Evolutionary conservation across 2,329 filamentous ascomycete genomes (phyloP).

Genomic region (Cryoendolithus antarcticus): DNA sequence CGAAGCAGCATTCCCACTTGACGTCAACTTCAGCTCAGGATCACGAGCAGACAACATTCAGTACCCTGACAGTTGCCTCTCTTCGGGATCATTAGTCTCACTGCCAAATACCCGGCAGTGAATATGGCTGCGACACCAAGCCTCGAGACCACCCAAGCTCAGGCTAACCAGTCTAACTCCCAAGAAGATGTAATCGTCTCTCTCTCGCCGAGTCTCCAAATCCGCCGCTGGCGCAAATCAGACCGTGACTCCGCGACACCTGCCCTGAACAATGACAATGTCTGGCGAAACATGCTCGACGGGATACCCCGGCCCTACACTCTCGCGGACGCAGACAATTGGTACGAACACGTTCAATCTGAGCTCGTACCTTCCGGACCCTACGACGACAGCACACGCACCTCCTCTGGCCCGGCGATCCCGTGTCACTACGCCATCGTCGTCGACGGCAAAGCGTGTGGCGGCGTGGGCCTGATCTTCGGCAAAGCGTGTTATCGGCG

Average conservation of each 20-base stretch:
- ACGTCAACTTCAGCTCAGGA: no score
- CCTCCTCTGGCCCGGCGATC: conserved; percentile 5
- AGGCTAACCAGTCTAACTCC: no score
- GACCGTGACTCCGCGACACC: not conserved
- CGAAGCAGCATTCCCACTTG: no score
- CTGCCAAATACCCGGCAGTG: no score
- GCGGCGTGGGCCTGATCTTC: conserved; percentile 25
- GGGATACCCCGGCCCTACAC: conserved; percentile 30
- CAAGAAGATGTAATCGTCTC: no score
- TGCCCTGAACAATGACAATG: conserved; percentile 20
- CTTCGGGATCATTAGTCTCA: no score
- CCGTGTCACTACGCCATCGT: conserved; percentile 13
- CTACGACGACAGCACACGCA: conserved; percentile 2
- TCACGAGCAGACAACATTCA: no score
- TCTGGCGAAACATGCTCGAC: conserved; percentile 26
- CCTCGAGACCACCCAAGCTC: no score
- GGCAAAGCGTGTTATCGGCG: conserved; percentile 18
- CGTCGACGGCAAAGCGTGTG: conserved; percentile 21
- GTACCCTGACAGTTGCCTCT: no score
- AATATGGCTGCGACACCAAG: no score
- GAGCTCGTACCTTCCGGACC: not conserved
- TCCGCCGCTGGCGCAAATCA: not conserved
- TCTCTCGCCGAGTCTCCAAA: no score
- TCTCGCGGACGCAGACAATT: conserved; percentile 18
- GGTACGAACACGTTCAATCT: conserved; percentile 23